Evolutionary conservation across 345 rosid genomes (phyloP), one percentile per base, ranked within the genome.

Genomic region (Populus alba): DNA sequence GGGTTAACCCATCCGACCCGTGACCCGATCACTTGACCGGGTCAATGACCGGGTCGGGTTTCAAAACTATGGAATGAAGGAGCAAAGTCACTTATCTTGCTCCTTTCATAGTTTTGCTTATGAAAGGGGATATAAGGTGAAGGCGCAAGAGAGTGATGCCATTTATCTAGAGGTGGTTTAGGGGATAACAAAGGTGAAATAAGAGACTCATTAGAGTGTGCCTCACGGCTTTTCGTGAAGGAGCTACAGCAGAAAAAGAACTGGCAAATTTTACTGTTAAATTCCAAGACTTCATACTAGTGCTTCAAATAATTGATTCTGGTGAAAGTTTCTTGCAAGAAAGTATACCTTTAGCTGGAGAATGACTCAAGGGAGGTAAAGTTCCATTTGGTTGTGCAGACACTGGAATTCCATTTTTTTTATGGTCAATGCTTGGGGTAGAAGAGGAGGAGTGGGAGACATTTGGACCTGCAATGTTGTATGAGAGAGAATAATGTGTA

Each of bases 381-480:
- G 87, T 82, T 75, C 79, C 79, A 77, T 80, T 72, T 25, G 86
- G 77, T 5, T 97, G 96, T 77, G 90, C 83, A 59, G 90, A 84
- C 84, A 78, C 83, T 3, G 99, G 98, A 78, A 72, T 83, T 77
- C 80, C 81, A 70, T 53, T 81, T 22, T 57, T 84, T 76, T 85
- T 80, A 87, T 84, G 27, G 71, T 78, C 75, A 35, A 75, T 61
- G 74, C 84, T 86, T 15, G 88, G 71, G 6, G 88, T 82, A 45
- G 91, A 91, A 75, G 81, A 53, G 72, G 85, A 82, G 67, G 88
- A 79, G 68, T 90, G 91, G 83, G 88, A 80, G 27, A 51, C 63
- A 81, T 71, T 75, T 78, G 65, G 83, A 79, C 74, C 95, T 95
- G 88, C 77, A 79, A 71, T 72, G 61, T 68, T 75, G 69, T 72